Evolutionary conservation across 805 yeast species (phyloP), one percentile per base, ranked within the genome.

Genomic region (Starmerella asiatica): DNA sequence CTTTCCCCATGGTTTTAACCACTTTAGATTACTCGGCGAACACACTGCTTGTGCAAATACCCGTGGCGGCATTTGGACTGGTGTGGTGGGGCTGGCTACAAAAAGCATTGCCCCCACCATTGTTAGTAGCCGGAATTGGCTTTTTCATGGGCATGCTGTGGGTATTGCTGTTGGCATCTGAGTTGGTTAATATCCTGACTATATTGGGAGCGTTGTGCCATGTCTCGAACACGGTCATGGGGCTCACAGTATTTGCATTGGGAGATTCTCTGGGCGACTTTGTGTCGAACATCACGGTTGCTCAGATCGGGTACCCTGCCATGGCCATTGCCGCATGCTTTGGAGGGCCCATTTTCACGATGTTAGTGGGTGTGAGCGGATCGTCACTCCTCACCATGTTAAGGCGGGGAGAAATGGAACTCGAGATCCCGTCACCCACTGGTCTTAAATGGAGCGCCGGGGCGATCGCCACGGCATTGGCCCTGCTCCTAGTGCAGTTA

Each of bases 261-360:
- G 97, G 98, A 4, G 91, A 88, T 57, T 86, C 95, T 1, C 62
- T 81, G 5, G 96, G 97, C 5, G 98, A 88, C 54, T 62, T 86
- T 34, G 75, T 86, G 1, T 79, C 95, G 0, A 84, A 88, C 50
- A 57, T 79, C 27, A 79, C 93, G 0, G 72, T 88, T 20, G 85
- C 94, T 0, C 64, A 64, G 42, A 70, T 82, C 68, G 94, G 94
- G 0, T 76, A 73, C 61, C 82, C 94, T 0, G 68, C 79, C 34
- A 80, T 88, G 80, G 96, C 96, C 0, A 64, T 91, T n/a, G 81
- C 91, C 21, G 95, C 96, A 0, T 86, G 97, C 54, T 79, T 86
- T 56, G 97, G 96, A 0, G 84, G 95, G 1, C 97, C 97, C 0
- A 60, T 88, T 42, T 57, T 91, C 31, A 79, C 85, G 38, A 63